Percentiles rank a stretch among this genome's conserved stretches.
Conservation (phyloP, 352 stramenopile genomes). For the Thraustochytrium sp. region DNA sequence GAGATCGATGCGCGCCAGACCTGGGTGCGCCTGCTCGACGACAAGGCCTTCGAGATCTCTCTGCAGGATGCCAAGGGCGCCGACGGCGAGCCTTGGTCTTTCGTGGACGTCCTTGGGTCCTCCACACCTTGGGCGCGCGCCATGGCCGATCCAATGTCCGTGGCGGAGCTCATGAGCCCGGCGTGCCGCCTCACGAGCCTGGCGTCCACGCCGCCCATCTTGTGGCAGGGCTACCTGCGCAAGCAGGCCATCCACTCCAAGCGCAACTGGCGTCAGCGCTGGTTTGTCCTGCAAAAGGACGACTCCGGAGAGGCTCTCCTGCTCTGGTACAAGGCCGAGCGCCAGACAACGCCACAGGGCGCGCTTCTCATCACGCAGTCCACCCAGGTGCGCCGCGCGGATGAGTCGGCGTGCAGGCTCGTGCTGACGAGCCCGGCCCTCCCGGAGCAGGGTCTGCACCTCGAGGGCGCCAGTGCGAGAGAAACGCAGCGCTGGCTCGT, state of each 20-base stretch:
- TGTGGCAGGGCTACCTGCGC: neutral
- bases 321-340: constrained; percentile 31
- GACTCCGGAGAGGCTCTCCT: neutral
- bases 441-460: neutral
- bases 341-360: constrained; percentile 6
- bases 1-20: neutral
- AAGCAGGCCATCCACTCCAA: constrained; percentile 19
- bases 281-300: constrained; percentile 10
- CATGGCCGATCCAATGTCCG: neutral
- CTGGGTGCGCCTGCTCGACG: neutral
- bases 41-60: constrained; percentile 25
- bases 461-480: neutral
- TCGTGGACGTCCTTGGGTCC: neutral
- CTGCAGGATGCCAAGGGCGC: neutral
- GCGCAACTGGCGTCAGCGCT: constrained; percentile 4
- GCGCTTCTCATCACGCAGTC: neutral
- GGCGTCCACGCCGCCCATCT: neutral
- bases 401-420: neutral
- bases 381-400: neutral
- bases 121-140: constrained; percentile 5
- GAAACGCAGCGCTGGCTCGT: neutral
- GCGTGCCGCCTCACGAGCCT: neutral
- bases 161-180: constrained; percentile 7
- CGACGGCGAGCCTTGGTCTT: neutral
- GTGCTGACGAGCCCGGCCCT: neutral